phyloP scores from a whole-genome alignment of 805 yeast species.

The Candida succiphila region DNA sequence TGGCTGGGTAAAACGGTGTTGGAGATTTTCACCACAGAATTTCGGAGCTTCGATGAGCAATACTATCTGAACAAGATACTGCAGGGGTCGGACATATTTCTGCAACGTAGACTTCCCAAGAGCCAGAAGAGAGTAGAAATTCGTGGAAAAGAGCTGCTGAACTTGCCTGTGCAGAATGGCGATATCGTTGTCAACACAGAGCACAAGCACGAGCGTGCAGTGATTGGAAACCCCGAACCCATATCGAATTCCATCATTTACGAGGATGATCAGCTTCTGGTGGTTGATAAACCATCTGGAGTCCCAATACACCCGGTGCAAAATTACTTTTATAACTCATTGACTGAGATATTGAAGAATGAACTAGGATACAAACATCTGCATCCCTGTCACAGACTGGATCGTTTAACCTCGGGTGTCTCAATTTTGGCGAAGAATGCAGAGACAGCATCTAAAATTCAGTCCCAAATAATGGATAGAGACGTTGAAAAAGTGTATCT shows the following conservation, averaged over 20 bases:
- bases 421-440: conserved; percentile 30
- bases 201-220: conserved; percentile 19
- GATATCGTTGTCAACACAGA: conserved; percentile 16
- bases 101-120: too few species aligned
- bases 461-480: conserved; percentile 22
- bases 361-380: conserved; percentile 5
- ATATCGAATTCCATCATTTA: conserved; percentile 22
- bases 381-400: conserved; percentile 37
- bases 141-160: conserved; percentile 18
- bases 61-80: conserved; percentile 15
- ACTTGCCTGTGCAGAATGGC: conserved; percentile 11
- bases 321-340: conserved; percentile 30
- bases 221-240: neutral
- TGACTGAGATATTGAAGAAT: conserved; percentile 30
- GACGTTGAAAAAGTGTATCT: conserved; percentile 30
- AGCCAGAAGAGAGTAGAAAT: too few species aligned
- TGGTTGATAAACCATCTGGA: conserved; percentile 42
- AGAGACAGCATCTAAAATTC: conserved; percentile 22
- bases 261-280: conserved; percentile 28
- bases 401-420: conserved; percentile 42
- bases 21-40: conserved; percentile 30
- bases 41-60: conserved; percentile 17
- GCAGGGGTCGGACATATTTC: too few species aligned
- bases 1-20: conserved; percentile 29
- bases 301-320: conserved; percentile 46